phyloP scores from a whole-genome alignment of 495 filamentous ascomycete species.

The Xylaria telfairii region DNA sequence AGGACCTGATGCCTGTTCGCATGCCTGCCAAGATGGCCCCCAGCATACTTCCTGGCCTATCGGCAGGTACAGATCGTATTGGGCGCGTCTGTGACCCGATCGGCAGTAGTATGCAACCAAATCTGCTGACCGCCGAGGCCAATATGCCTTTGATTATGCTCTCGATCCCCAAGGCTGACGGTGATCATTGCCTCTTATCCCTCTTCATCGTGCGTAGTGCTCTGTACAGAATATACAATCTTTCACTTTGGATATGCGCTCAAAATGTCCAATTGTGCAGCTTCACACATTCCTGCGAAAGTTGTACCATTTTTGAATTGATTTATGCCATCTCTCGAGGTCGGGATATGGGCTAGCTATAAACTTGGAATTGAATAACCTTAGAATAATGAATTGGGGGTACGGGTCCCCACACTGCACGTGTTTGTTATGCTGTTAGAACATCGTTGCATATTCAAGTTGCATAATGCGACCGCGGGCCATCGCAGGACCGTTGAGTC shows the following conservation, averaged over 20 bases:
- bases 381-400: neutral
- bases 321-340: too few species aligned
- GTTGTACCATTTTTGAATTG: too few species aligned
- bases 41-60: neutral
- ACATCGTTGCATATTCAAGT: neutral
- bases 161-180: neutral
- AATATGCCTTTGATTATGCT: neutral
- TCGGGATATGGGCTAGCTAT: too few species aligned
- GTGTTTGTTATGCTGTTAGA: neutral
- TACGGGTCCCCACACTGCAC: neutral
- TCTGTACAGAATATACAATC: too few species aligned
- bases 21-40: neutral
- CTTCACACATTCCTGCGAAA: too few species aligned
- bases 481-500: neutral
- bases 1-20: neutral
- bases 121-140: neutral
- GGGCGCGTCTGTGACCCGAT: constrained; percentile 1
- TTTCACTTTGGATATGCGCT: too few species aligned
- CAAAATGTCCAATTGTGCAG: too few species aligned
- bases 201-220: too few species aligned
- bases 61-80: neutral
- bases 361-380: too few species aligned
- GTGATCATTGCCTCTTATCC: too few species aligned
- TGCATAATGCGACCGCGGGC: constrained; percentile 16
- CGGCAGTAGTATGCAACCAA: constrained; percentile 6